Evolutionary conservation across 1,284 basidiomycete species (phyloP).

Genomic region (Grifola frondosa): DNA sequence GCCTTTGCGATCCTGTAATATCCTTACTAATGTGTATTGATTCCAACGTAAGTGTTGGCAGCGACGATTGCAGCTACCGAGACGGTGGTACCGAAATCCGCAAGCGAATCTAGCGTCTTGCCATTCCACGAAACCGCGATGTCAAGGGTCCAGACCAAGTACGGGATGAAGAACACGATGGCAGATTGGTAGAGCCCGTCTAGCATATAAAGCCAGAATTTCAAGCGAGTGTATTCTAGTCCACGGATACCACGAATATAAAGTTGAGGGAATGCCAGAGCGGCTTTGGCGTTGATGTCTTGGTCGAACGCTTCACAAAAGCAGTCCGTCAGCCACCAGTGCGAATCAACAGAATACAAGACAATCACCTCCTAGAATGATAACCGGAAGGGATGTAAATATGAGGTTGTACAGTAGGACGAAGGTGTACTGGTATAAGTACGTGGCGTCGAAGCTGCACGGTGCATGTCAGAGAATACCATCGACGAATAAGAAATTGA

Average conservation of each 20-base stretch:
- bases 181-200: slow-evolving; percentile 94
- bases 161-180: slow-evolving; percentile 91
- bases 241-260: slow-evolving; percentile 93
- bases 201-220: slow-evolving; percentile 95
- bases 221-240: slow-evolving; percentile 86
- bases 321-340: slow-evolving; percentile 8
- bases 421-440: slow-evolving; percentile 95
- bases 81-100: slow-evolving; percentile 92
- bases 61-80: slow-evolving; percentile 84
- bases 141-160: slow-evolving; percentile 71
- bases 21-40: slow-evolving; percentile 85
- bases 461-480: slow-evolving; percentile 4
- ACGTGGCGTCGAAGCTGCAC: slow-evolving; percentile 87
- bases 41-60: slow-evolving; percentile 86
- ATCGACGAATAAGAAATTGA: slow-evolving; percentile 11
- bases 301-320: slow-evolving; percentile 81
- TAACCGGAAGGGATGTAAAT: slow-evolving; percentile 94
- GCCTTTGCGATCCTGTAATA: not conserved
- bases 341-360: not conserved
- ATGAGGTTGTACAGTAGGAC: slow-evolving; percentile 88
- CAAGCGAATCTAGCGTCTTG: slow-evolving; percentile 72
- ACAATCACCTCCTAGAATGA: slow-evolving; percentile 77
- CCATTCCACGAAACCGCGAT: slow-evolving; percentile 70
- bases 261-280: slow-evolving; percentile 89
- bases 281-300: slow-evolving; percentile 89